Conservation (phyloP, 371 early-diverging fungal genomes). For the Apophysomyces trapeziformis region DNA sequence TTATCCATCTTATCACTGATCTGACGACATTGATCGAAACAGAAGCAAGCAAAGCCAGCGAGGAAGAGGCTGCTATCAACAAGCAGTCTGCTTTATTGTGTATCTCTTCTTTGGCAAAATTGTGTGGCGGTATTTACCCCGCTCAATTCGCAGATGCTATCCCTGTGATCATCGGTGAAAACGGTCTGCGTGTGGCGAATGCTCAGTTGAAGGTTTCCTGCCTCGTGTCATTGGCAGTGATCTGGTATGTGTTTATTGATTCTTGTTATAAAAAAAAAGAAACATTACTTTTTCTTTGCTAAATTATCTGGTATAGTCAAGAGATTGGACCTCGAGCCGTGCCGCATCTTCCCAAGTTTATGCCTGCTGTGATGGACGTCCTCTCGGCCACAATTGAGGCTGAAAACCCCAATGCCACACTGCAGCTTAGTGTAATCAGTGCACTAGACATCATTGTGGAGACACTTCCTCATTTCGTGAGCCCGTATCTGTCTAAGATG, state of each 20-base stretch:
- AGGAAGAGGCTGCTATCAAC: constrained; percentile 64
- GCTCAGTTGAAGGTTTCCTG: constrained; percentile 73
- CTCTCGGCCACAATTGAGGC: constrained; percentile 36
- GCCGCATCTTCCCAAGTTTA: constrained; percentile 82
- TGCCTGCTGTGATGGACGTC: constrained; percentile 68
- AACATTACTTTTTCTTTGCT: constrained; percentile 6
- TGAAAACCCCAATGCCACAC: constrained; percentile 35
- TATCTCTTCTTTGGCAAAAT: constrained; percentile 72
- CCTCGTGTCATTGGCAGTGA: constrained; percentile 73
- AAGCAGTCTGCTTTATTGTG: constrained; percentile 84
- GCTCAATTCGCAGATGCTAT: constrained; percentile 65
- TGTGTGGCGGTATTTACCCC: constrained; percentile 68
- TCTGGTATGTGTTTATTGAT: constrained; percentile 39
- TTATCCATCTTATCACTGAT: constrained; percentile 53
- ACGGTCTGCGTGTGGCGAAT: constrained; percentile 57
- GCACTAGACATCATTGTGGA: constrained; percentile 73
- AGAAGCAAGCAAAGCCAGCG: constrained; percentile 33
- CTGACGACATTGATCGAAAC: constrained; percentile 53
- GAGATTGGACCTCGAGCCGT: constrained; percentile 85
- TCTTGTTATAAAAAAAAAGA: neutral
- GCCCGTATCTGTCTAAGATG: constrained; percentile 75
- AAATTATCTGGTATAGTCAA: constrained; percentile 32
- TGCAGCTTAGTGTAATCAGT: constrained; percentile 71
- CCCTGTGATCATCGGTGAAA: constrained; percentile 59
- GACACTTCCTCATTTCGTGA: constrained; percentile 82